Percentiles rank a stretch among this genome's conserved stretches.
phyloP scores from a whole-genome alignment of 176 grass and related monocot species.

The Avena eriantha region DNA sequence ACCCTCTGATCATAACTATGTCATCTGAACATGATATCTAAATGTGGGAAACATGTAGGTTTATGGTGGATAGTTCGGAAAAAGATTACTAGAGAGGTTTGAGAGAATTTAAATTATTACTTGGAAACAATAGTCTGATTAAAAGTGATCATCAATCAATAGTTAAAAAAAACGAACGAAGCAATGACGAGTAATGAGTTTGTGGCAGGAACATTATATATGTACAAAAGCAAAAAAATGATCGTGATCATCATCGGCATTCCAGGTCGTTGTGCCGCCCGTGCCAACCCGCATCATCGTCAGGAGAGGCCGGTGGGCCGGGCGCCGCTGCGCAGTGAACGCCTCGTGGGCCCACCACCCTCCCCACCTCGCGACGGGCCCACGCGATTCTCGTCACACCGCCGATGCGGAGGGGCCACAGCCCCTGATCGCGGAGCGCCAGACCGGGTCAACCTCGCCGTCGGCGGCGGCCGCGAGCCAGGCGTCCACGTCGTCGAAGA shows the following conservation, averaged over 20 bases:
- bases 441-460: slow-evolving; percentile 62
- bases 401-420: slow-evolving; percentile 3
- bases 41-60: not conserved
- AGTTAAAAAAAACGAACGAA: not conserved
- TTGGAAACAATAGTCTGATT: not conserved
- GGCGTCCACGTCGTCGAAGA: slow-evolving; percentile 65
- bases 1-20: too few relatives aligned
- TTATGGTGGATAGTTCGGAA: not conserved
- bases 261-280: not conserved
- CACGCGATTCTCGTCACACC: slow-evolving; percentile 14
- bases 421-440: slow-evolving; percentile 58
- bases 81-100: not conserved
- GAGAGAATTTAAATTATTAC: not conserved
- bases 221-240: not conserved
- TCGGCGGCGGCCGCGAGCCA: slow-evolving; percentile 53
- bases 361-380: not conserved
- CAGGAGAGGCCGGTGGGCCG: slow-evolving; percentile 4
- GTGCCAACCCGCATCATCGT: slow-evolving; percentile 17
- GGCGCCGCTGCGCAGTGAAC: not conserved
- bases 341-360: slow-evolving; percentile 34
- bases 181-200: not conserved
- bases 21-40: not conserved
- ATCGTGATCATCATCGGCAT: slow-evolving; percentile 13
- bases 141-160: not conserved
- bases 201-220: not conserved